Evolutionary conservation across 768 basidiomycete genomes (phyloP), one percentile per base, ranked within the genome.

Genomic region (Lactifluus hygrophoroides): DNA sequence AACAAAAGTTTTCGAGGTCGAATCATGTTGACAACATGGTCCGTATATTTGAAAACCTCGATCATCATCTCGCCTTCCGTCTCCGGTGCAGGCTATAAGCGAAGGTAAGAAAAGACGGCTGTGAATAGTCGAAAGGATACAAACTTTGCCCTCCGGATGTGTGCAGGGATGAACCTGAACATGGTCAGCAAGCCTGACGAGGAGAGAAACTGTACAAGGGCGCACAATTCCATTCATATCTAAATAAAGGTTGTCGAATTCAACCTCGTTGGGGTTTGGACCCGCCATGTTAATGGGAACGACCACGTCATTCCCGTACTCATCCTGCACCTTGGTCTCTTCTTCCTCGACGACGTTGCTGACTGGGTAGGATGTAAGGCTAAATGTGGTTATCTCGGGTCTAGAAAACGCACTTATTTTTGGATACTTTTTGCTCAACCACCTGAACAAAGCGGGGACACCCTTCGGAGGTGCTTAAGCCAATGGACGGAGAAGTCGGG

Each of bases 21-120:
- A 54, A 96, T 73, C 95, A 98, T 98, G 70, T 94, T 92, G 25
- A 99, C 94, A 25, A 99, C 88, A 43, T 96, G 82, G 68, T 98
- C 93, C 0, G 96, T 99, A 74, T 99, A 99, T 52, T 80, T 83
- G 76, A 99, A 98, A 32, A 99, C 80, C 71, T 97, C 96, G 5
- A 91, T 68, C 96, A 99, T 99, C 96, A 99, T 99, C 51, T 96
- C 94, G 68, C 94, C 91, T 70, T 99, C 96, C 2, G 94, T 97
- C 72, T 96, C 92, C 0, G 96, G 96, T 5, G 96, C 85, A 35
- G 95, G 94, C 87, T 94, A 65, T 32, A 50, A 44, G 44, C 32
- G 21, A 48, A 49, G 14, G 28, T 64, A 38, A 37, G 43, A 38
- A 25, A 40, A 48, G 14, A 19, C 37, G 25, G n/a, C 35, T 34